Evolutionary conservation across 1,284 basidiomycete genomes (phyloP), one percentile per base, ranked within the genome.

Genomic region (Boletus mariae): DNA sequence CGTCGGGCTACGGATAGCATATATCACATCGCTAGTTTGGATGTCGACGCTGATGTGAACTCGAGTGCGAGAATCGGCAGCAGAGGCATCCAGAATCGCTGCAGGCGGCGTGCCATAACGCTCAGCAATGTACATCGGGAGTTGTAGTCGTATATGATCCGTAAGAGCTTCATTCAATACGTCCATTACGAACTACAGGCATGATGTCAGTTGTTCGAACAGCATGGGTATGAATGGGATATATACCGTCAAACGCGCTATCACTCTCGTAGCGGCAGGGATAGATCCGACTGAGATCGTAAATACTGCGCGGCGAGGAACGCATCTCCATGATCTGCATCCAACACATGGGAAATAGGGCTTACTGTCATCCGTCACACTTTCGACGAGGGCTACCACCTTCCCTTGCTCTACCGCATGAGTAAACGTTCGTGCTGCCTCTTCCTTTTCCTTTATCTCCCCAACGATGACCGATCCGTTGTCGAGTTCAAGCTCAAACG

Each of bases 261-360:
- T 70, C 3, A 82, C 73, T 3, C 59, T 73, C 37, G 74, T 61
- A 5, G 57, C 53, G 0, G 75, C 67, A 25, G 77, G 75, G 44
- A 84, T 74, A 2, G 75, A 73, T 5, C 82, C 82, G 5, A 84
- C 59, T 2, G 81, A 82, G 29, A 84, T 79, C 0, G 75, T 79
- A 61, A 84, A 83, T 45, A 80, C 82, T 83, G 52, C 0, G 28
- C 5, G 11, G 41, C 7, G 7, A 56, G 31, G 1, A 43, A 31
- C 20, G 13, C 15, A 26, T 42, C 17, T 4, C 20, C 20, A 20
- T 42, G n/a, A 6, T 52, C 45, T 50, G 37, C 7, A 25, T 47
- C 29, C n/a, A 23, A 52, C n/a, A 43, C 3, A 20, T 4, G 23
- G 5, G 13, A 3, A 4, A 35, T 1, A 17, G 1, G 8, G 62